Base-by-base conservation (phyloP, 805 yeast genomes). In the Schwanniomyces pseudopolymorphus region DNA sequence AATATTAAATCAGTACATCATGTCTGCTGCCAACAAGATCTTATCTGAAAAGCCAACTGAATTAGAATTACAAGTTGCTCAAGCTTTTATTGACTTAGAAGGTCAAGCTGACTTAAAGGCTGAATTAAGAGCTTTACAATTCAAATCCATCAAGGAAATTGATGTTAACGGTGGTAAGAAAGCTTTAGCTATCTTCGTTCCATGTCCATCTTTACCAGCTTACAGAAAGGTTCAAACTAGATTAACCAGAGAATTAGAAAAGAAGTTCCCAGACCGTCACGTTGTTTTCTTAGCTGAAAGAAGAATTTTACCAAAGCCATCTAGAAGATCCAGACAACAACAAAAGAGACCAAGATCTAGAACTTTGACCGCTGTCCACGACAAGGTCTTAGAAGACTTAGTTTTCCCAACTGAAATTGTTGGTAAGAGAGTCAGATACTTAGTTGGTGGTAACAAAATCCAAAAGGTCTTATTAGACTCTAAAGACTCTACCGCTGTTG, bases 341-440 rank as follows among this genome's bases (percentile, higher is more conserved):
- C 99, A 94, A 83, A 91, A 94, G 91, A 91, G 99, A 85, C 99
- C 99, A 77, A 89, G 96, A 83, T 91, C 98, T 68, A 90, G 99
- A 87, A 92, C 99, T 70, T 84, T 94, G 77, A 85, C 97, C 65
- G 90, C 97, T 72, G 99, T 92, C 63, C 99, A 92, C 79, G 98
- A 94, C 81, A 89, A 89, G 78, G 81, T 92, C 80, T 89, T 92
- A 77, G 99, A 94, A 81, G 99, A 92, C 80, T 84, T 92, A 73
- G 99, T 94, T 62, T 92, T 87, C 97, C 99, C 99, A 79, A 91
- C 98, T 64, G 97, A 92, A 84, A 92, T 92, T 70, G 84, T 87
- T 63, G 99, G 99, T 78, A 94, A 94, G 90, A 90, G 99, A 83
- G 92, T 89, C 72, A 90, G 97, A 85, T 91, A 88, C 89, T 84